Percentiles rank a stretch among this genome's conserved stretches.
Conservation (phyloP, 305 asterid species). For the Solanum hybrid region DNA sequence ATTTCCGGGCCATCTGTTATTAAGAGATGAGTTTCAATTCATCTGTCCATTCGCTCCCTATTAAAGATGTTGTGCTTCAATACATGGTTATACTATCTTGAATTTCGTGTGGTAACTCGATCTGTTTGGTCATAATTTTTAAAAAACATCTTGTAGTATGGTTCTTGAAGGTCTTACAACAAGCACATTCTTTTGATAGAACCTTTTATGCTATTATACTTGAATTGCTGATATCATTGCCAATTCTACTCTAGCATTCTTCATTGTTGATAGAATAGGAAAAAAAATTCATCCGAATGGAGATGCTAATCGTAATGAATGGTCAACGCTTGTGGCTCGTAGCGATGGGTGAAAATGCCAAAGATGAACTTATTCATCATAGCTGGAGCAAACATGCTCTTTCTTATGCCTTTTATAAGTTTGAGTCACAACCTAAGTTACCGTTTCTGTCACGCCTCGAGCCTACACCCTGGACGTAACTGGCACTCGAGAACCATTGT, state of each 20-base stretch:
- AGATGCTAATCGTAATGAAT: not conserved
- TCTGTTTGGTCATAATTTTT: not conserved
- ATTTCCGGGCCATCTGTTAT: not conserved
- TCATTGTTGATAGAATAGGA: not conserved
- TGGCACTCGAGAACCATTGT: not conserved
- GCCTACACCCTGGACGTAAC: not conserved
- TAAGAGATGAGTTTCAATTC: not conserved
- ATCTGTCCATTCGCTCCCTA: not conserved
- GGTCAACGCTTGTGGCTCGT: conserved; percentile 1
- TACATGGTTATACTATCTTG: not conserved
- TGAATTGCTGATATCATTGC: not conserved
- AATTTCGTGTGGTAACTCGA: not conserved
- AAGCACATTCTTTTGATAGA: not conserved
- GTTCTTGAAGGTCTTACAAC: not conserved
- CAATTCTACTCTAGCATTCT: not conserved
- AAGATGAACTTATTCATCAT: conserved; percentile 49
- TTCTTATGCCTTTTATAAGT: not conserved
- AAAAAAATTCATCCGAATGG: not conserved
- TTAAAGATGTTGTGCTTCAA: not conserved
- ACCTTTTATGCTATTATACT: not conserved
- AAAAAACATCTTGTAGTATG: too few relatives aligned
- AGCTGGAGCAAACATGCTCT: not conserved
- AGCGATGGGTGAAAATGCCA: conserved; percentile 38
- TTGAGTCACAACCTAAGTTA: not conserved
- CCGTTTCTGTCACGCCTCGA: not conserved